A percentile compares a stretch with the other conserved stretches of the same genome.
These are phyloP conservation scores for Tetrapisispora pingtungensis DNA, from an alignment of 805 yeast genomes.

Conservation along the genomic window DNA sequence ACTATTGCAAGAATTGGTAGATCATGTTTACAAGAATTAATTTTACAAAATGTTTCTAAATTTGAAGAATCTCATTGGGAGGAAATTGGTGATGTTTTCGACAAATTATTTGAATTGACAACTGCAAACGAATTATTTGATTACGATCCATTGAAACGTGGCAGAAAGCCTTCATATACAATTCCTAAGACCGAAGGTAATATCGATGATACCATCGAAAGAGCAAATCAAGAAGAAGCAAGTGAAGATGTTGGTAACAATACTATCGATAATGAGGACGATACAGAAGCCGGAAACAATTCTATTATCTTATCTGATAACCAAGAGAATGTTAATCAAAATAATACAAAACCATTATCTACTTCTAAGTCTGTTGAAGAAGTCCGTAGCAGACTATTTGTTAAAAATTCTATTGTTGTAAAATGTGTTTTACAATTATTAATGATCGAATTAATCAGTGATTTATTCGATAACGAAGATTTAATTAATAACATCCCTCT, in stretches of 20 bases:
- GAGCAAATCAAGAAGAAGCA: constrained; percentile 27
- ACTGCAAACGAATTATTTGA: constrained; percentile 79
- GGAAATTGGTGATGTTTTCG: constrained; percentile 54
- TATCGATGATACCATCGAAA: constrained; percentile 25
- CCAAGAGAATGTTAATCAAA: constrained; percentile 3
- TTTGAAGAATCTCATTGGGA: constrained; percentile 68
- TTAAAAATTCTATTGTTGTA: constrained; percentile 71
- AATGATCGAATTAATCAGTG: constrained; percentile 79
- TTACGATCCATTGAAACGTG: constrained; percentile 33
- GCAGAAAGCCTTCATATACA: constrained; percentile 19
- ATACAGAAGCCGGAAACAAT: background rate
- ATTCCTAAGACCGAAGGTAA: constrained; percentile 26
- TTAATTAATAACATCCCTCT: constrained; percentile 67
- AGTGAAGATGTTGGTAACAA: constrained; percentile 31
- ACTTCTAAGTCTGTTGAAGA: constrained; percentile 27
- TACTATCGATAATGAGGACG: constrained; percentile 8
- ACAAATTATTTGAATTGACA: constrained; percentile 63
- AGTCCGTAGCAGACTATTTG: constrained; percentile 37
- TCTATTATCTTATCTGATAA: constrained; percentile 1
- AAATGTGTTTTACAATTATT: constrained; percentile 85
- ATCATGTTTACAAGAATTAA: constrained; percentile 70
- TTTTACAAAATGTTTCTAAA: constrained; percentile 61
- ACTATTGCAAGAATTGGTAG: constrained; percentile 93
- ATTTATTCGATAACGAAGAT: constrained; percentile 58
- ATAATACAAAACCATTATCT: constrained; percentile 5